These are phyloP conservation scores for Rhodomyrtus tomentosa DNA, from an alignment of 345 rosid species.

Conservation along the genomic window DNA sequence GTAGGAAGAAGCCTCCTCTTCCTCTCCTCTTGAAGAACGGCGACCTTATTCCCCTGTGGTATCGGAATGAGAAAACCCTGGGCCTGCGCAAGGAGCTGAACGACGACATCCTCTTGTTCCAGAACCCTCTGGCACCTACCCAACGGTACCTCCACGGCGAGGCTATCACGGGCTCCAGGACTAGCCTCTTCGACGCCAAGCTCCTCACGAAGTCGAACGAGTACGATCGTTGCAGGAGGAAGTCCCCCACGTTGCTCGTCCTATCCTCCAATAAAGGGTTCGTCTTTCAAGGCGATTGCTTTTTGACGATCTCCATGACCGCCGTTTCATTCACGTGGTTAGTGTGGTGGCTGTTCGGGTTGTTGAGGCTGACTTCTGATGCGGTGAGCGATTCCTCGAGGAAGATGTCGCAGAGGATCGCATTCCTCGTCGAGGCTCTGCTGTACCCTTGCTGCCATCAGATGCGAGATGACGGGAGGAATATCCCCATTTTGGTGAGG, in stretches of 20 bases:
- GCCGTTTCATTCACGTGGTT: not conserved
- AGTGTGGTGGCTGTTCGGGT: not conserved
- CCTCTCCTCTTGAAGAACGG: constrained; percentile 55
- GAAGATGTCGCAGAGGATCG: constrained; percentile 12
- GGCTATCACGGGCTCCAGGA: constrained; percentile 63
- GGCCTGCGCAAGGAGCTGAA: constrained; percentile 60
- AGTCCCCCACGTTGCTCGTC: constrained; percentile 9
- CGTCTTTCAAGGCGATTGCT: constrained; percentile 23
- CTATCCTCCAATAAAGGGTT: constrained; percentile 27
- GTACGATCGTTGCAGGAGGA: constrained; percentile 54
- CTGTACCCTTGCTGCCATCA: constrained; percentile 85
- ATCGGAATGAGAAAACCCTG: constrained; percentile 66
- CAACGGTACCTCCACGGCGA: constrained; percentile 76
- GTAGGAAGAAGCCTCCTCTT: constrained; percentile 38
- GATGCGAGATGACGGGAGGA: constrained; percentile 34
- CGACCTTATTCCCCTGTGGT: constrained; percentile 57
- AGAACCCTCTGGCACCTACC: constrained; percentile 55
- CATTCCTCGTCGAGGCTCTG: constrained; percentile 61
- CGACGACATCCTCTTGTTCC: constrained; percentile 83
- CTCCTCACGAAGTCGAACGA: constrained; percentile 82
- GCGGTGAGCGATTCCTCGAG: constrained; percentile 11
- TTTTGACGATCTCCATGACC: constrained; percentile 45
- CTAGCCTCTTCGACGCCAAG: too few species aligned
- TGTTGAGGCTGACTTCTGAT: not conserved
- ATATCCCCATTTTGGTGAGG: too few species aligned